Evolutionary conservation across 2,329 filamentous ascomycete species (phyloP), one percentile per base, ranked within the genome.

Genomic region (Aquanectria penicillioides): DNA sequence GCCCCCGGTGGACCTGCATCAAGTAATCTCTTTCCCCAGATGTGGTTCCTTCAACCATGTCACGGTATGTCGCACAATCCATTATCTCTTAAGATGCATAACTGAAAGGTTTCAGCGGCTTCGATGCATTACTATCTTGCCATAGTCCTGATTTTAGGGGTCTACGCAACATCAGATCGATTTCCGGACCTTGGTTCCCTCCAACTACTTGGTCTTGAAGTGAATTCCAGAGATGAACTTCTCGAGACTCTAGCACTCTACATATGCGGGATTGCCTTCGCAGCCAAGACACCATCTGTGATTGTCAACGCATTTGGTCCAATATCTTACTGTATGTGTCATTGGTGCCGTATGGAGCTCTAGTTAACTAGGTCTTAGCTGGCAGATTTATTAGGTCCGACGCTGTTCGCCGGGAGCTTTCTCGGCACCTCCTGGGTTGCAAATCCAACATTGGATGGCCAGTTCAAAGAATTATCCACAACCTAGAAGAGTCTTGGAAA

Each of bases 301-400:
- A 68, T 80, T 5, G 78, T 83, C 4, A 83, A 83, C 57, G 72
- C 78, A 3, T 83, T 83, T 62, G 81, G 80, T 0, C 80, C 80
- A 12, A 80, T 82, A 23, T 71, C 76, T 2, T 82, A 77, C 48
- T 81, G 80, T 81, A 63, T 68, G 76, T 70, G 3, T 5, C 6
- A n/a, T 5, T 8, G 5, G 11, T 9, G 3, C 22, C 17, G 5
- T 15, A 28, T 3, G 9, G 3, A 25, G 23, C n/a, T 13, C 15
- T 17, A 12, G 3, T 7, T 9, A 23, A 9, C 26, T 8, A 11
- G 5, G 26, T 12, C 1, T n/a, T 17, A 71, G 77, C 75, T 28
- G 73, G 70, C 23, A 73, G 63, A 51, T 74, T 70, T 23, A 68
- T 80, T 23, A 63, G 49, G 8, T 20, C 36, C 0, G 61, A 71